Evolutionary conservation across 768 basidiomycete genomes (phyloP).

Genomic region (Hypsizygus marmoreus): DNA sequence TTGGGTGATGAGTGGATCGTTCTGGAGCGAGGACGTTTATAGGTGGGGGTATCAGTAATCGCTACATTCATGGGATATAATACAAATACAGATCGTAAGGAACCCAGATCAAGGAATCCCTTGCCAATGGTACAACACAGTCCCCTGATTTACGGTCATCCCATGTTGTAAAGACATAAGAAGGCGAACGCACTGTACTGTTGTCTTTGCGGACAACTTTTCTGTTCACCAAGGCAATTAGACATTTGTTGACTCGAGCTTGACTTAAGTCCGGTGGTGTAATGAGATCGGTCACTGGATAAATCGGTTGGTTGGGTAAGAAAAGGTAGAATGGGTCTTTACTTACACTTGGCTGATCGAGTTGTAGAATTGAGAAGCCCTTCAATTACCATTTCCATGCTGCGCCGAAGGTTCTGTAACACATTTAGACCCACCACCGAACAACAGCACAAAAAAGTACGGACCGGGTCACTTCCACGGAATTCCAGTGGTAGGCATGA

Average conservation of each 20-base stretch:
- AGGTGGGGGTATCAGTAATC: not conserved
- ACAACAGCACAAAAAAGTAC: slow-evolving; percentile 25
- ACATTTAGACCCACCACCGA: not conserved
- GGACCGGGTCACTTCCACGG: slow-evolving; percentile 82
- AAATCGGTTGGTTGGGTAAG: not conserved
- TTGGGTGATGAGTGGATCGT: slow-evolving; percentile 13
- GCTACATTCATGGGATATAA: slow-evolving; percentile 3
- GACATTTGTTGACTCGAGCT: slow-evolving; percentile 89
- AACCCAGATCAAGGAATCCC: slow-evolving; percentile 43
- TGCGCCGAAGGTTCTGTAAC: slow-evolving; percentile 64
- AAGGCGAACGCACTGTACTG: slow-evolving; percentile 44
- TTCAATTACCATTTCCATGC: slow-evolving; percentile 82
- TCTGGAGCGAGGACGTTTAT: slow-evolving; percentile 9
- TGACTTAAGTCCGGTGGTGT: slow-evolving; percentile 83
- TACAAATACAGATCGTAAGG: not conserved
- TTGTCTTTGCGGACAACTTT: slow-evolving; percentile 83
- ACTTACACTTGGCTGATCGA: slow-evolving; percentile 63
- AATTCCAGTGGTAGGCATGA: slow-evolving; percentile 86
- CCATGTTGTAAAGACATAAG: not conserved
- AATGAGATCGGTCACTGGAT: slow-evolving; percentile 74
- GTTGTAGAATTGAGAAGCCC: slow-evolving; percentile 66
- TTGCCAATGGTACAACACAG: slow-evolving; percentile 71
- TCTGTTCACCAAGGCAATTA: slow-evolving; percentile 86
- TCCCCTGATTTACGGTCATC: slow-evolving; percentile 44
- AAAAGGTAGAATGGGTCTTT: not conserved